Conservation (phyloP, 352 stramenopile species). For the Phytophthora nicotianae region DNA sequence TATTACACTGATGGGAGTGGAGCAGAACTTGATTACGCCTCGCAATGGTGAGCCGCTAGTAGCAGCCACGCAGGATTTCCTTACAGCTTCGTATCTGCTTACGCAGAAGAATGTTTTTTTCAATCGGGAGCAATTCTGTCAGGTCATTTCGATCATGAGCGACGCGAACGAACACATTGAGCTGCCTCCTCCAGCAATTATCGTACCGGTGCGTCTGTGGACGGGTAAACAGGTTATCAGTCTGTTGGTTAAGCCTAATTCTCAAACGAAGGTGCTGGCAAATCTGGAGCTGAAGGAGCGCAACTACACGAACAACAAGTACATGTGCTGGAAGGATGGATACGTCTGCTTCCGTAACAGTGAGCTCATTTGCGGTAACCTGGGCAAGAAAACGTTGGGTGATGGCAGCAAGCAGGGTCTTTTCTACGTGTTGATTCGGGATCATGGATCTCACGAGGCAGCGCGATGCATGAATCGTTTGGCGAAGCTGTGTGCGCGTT, state of each 20-base stretch:
- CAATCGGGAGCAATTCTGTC: slow-evolving; percentile 96
- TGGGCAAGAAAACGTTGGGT: slow-evolving; percentile 99
- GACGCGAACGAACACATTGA: slow-evolving; percentile 96
- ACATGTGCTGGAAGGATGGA: slow-evolving; percentile 98
- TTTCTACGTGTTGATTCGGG: slow-evolving; percentile 97
- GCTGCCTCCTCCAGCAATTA: slow-evolving; percentile 74
- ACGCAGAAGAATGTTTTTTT: slow-evolving; percentile 99
- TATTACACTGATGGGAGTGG: slow-evolving; percentile 97
- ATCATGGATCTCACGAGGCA: slow-evolving; percentile 92
- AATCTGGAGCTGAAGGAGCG: slow-evolving; percentile 94
- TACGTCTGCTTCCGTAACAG: slow-evolving; percentile 97
- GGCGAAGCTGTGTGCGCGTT: slow-evolving; percentile 97
- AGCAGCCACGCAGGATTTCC: slow-evolving; percentile 98
- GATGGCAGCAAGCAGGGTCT: slow-evolving; percentile 98
- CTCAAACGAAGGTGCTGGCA: slow-evolving; percentile 74
- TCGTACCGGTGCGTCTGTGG: slow-evolving; percentile 91
- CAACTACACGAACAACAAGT: slow-evolving; percentile 95
- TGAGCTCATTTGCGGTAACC: slow-evolving; percentile 97
- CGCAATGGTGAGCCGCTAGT: slow-evolving; percentile 98
- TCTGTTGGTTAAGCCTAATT: slow-evolving; percentile 90
- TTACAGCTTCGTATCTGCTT: slow-evolving; percentile 98
- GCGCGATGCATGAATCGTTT: slow-evolving; percentile 98
- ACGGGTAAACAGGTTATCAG: slow-evolving; percentile 98
- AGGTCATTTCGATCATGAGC: slow-evolving; percentile 94
- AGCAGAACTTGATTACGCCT: slow-evolving; percentile 98